A percentile compares a stretch with the other conserved stretches of the same genome.
phyloP scores from a whole-genome alignment of 2,329 filamentous ascomycete genomes.

The Neofusicoccum sp. region DNA sequence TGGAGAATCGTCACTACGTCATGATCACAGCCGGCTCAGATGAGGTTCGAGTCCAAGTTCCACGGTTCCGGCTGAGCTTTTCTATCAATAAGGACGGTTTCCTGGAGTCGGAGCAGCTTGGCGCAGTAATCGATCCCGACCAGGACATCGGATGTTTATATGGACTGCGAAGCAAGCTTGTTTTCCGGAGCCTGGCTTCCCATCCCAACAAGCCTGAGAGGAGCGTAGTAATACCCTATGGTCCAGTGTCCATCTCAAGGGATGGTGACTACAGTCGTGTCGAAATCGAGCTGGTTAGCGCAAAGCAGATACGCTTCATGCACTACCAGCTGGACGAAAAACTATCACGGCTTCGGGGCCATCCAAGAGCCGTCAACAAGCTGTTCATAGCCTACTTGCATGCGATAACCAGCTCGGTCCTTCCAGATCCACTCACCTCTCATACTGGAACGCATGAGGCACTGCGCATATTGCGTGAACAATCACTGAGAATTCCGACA shows the following conservation, averaged over 20 bases:
- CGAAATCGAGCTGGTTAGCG: neutral
- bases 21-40: neutral
- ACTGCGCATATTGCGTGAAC: constrained; percentile 52
- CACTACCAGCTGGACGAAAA: neutral
- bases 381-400: constrained; percentile 57
- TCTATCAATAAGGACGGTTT: constrained; percentile 31
- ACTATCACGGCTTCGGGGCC: neutral
- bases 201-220: neutral
- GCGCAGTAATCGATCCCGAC: constrained; percentile 45
- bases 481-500: constrained; percentile 53
- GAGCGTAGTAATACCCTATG: constrained; percentile 20
- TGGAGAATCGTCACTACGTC: neutral
- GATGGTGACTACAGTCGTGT: neutral
- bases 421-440: constrained; percentile 53
- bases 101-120: constrained; percentile 51
- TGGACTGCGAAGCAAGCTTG: constrained; percentile 54
- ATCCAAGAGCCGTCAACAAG: constrained; percentile 43
- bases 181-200: constrained; percentile 39
- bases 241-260: neutral
- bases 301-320: neutral
- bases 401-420: constrained; percentile 55
- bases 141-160: constrained; percentile 10
- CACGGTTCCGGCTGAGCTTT: constrained; percentile 55
- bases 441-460: constrained; percentile 60
- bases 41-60: constrained; percentile 44